Conservation (phyloP, 2,329 filamentous ascomycete species). For the Trichoderma koningii region DNA sequence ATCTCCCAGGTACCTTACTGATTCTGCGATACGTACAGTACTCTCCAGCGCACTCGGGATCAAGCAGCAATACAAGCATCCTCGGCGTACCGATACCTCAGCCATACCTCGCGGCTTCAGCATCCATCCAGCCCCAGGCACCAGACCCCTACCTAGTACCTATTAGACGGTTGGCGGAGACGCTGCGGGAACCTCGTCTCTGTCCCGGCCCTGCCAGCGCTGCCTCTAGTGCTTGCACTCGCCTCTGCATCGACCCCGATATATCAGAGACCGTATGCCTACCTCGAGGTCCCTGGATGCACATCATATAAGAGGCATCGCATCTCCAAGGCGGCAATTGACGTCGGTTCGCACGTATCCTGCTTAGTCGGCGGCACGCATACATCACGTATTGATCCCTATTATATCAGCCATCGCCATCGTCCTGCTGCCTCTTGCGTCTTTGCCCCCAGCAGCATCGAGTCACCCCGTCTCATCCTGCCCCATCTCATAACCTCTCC, state of each 20-base stretch:
- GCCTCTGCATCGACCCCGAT: neutral
- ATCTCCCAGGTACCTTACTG: neutral
- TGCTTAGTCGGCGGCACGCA: too few species aligned
- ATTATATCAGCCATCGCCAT: neutral
- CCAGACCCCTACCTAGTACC: too few species aligned
- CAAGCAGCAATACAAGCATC: neutral
- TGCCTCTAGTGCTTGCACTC: slow-evolving; percentile 2
- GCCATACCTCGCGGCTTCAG: neutral
- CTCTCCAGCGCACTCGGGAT: neutral
- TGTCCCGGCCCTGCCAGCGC: neutral
- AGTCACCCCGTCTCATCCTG: neutral
- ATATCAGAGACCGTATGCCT: neutral
- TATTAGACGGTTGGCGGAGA: neutral
- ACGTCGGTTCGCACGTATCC: slow-evolving; percentile 9
- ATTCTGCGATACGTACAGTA: neutral
- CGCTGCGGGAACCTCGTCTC: slow-evolving; percentile 4
- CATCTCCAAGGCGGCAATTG: neutral
- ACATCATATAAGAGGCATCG: slow-evolving; percentile 21
- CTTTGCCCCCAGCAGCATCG: neutral
- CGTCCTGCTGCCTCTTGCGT: neutral
- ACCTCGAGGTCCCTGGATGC: neutral
- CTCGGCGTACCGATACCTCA: neutral
- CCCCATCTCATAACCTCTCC: neutral
- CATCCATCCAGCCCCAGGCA: neutral
- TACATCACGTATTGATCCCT: neutral